Percentiles rank a stretch among this genome's conserved stretches.
Conservation (phyloP, 768 basidiomycete genomes). For the Pleurotus citrinopileatus region DNA sequence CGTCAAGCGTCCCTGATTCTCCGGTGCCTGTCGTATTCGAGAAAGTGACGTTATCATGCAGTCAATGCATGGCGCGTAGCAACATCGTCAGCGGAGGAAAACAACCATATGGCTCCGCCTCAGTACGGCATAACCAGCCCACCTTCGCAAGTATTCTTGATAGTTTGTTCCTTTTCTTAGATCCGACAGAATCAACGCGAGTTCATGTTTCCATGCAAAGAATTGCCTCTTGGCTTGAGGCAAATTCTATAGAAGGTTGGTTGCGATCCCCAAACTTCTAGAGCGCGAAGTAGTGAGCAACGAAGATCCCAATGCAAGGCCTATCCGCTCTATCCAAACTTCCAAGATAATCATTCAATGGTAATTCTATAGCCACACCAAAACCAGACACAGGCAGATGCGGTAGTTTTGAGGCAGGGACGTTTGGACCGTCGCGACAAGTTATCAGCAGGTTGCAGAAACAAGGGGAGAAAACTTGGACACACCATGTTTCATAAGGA, state of each 20-base stretch:
- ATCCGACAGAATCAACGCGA: neutral
- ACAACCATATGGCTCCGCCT: neutral
- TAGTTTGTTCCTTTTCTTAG: neutral
- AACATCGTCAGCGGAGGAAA: constrained; percentile 5
- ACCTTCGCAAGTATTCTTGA: neutral
- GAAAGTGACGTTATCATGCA: constrained; percentile 1
- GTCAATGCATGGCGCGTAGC: neutral
- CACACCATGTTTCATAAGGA: neutral
- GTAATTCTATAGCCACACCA: too few species aligned
- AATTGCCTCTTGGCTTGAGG: neutral
- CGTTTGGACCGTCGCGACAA: too few species aligned
- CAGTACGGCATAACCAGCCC: neutral
- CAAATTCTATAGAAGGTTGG: neutral
- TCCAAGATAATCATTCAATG: too few species aligned
- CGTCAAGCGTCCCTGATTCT: neutral
- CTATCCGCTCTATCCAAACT: too few species aligned
- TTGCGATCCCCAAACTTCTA: too few species aligned
- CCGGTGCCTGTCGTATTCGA: constrained; percentile 1
- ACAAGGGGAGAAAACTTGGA: too few species aligned
- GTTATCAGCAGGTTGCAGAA: too few species aligned
- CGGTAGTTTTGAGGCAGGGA: too few species aligned
- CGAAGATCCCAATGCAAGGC: too few species aligned
- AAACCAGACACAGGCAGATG: too few species aligned
- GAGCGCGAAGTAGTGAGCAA: too few species aligned
- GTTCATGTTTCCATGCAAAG: neutral